Percentiles rank a stretch among this genome's conserved stretches.
phyloP scores from a whole-genome alignment of 2,329 filamentous ascomycete species.

The Fusarium marasasianum region DNA sequence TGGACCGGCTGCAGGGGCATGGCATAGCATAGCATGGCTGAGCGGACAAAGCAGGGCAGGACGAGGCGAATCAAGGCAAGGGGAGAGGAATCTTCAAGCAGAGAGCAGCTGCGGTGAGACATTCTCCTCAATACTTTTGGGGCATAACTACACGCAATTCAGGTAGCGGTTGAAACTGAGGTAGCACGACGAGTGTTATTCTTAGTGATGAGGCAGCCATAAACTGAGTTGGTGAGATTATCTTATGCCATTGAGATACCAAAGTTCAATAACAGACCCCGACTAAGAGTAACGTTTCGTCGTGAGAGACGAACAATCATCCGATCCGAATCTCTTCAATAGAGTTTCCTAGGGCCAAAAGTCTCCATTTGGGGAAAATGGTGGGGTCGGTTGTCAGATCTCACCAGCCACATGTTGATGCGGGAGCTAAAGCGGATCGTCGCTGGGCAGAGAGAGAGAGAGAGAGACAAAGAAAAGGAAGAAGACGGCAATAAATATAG shows the following conservation, averaged over 20 bases:
- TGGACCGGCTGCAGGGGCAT: slow-evolving; percentile 20
- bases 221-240: background rate
- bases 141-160: background rate
- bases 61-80: background rate
- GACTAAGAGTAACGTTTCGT: background rate
- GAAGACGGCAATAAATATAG: background rate
- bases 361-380: background rate
- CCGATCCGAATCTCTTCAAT: background rate
- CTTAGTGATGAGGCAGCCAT: background rate
- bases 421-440: slow-evolving; percentile 30
- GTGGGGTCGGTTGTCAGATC: slow-evolving; percentile 24
- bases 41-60: background rate
- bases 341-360: background rate
- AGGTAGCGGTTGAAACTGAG: slow-evolving; percentile 4
- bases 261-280: background rate
- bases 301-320: background rate
- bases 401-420: slow-evolving; percentile 32
- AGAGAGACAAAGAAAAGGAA: background rate
- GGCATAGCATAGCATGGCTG: background rate
- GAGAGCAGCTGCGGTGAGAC: slow-evolving; percentile 13
- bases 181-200: background rate
- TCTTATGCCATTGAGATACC: background rate
- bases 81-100: background rate
- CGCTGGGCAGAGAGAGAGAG: background rate
- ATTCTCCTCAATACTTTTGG: background rate